Evolutionary conservation across 1,139 yeast genomes (phyloP).

Genomic region (Petasospora fabianii): DNA sequence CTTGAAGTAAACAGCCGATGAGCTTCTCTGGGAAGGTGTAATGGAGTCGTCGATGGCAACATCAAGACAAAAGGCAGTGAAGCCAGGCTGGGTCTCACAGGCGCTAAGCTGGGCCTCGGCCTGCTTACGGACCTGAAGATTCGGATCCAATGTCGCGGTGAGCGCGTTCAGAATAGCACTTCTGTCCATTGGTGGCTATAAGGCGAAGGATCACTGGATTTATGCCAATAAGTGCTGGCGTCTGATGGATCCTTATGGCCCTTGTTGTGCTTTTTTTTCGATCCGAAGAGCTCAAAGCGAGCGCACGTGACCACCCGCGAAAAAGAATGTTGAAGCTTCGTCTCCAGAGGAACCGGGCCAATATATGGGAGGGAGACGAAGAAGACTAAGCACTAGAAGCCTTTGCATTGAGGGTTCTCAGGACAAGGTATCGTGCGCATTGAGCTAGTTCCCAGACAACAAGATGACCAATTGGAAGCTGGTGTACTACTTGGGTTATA

Average conservation of each 20-base stretch:
- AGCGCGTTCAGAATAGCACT: slow-evolving; percentile 67
- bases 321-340: too few species aligned
- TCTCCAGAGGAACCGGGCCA: too few species aligned
- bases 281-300: too few species aligned
- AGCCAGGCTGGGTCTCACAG: slow-evolving; percentile 53
- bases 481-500: slow-evolving; percentile 41
- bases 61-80: slow-evolving; percentile 54
- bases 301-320: too few species aligned
- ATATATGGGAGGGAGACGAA: too few species aligned
- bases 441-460: background rate
- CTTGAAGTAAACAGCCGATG: slow-evolving; percentile 67
- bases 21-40: slow-evolving; percentile 48
- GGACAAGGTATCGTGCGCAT: background rate
- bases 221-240: too few species aligned
- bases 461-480: slow-evolving; percentile 40
- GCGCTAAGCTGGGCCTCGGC: slow-evolving; percentile 67
- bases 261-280: background rate
- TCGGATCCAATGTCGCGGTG: slow-evolving; percentile 74
- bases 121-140: slow-evolving; percentile 55
- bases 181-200: slow-evolving; percentile 49
- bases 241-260: background rate
- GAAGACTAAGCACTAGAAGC: too few species aligned
- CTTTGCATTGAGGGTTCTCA: too few species aligned
- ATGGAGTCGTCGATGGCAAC: slow-evolving; percentile 46
- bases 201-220: background rate